Percentiles rank a stretch among this genome's conserved stretches.
These are phyloP conservation scores for Cutaneotrichosporon cutaneum DNA, from an alignment of 1,284 basidiomycete genomes.

Conservation along the genomic window DNA sequence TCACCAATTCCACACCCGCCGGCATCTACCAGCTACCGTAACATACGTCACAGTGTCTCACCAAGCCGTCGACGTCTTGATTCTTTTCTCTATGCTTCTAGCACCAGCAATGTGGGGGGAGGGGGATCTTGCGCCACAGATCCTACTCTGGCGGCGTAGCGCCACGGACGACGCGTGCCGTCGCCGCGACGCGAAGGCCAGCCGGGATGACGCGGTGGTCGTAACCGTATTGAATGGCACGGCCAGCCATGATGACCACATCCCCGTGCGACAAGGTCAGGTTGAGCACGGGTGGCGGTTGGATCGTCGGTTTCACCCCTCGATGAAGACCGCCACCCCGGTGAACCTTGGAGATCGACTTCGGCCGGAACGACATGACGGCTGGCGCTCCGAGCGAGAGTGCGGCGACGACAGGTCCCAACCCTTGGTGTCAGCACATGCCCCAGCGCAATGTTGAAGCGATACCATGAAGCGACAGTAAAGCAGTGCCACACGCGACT, in stretches of 20 bases:
- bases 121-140: not conserved
- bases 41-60: not conserved
- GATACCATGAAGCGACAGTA: too few relatives aligned
- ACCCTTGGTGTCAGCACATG: slow-evolving; percentile 25
- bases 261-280: slow-evolving; percentile 29
- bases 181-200: slow-evolving; percentile 42
- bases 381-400: slow-evolving; percentile 41
- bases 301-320: too few relatives aligned
- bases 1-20: not conserved
- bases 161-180: slow-evolving; percentile 33
- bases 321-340: too few relatives aligned
- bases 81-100: not conserved
- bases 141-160: not conserved
- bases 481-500: slow-evolving; percentile 13
- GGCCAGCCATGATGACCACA: slow-evolving; percentile 45
- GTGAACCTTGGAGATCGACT: not conserved
- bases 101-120: too few relatives aligned
- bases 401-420: slow-evolving; percentile 45
- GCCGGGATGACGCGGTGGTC: slow-evolving; percentile 40
- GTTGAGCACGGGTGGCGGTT: slow-evolving; percentile 14
- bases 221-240: slow-evolving; percentile 38
- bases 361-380: slow-evolving; percentile 39
- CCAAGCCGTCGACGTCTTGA: not conserved
- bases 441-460: not conserved
- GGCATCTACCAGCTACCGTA: not conserved